phyloP scores from a whole-genome alignment of 2,329 filamentous ascomycete genomes.

The Xylaria sp. region DNA sequence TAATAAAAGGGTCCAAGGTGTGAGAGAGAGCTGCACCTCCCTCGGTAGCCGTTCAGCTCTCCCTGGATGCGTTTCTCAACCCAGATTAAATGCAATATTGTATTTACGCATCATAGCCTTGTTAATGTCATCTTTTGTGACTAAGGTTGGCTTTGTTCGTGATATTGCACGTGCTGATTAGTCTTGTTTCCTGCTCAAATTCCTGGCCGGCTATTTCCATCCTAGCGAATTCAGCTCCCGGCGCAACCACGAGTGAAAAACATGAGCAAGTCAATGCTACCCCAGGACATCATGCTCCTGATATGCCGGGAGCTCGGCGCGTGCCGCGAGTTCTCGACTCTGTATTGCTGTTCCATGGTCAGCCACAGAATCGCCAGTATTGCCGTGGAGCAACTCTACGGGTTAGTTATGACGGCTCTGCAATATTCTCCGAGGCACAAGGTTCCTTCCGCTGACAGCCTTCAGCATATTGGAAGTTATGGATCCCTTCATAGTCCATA shows the following conservation, averaged over 20 bases:
- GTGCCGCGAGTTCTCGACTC: constrained; percentile 66
- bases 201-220: neutral
- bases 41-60: no score
- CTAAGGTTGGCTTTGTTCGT: neutral
- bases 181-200: neutral
- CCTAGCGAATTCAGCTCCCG: neutral
- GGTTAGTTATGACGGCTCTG: constrained; percentile 55
- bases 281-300: constrained; percentile 69
- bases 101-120: neutral
- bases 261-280: constrained; percentile 52
- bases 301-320: constrained; percentile 69
- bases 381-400: constrained; percentile 71
- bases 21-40: no score
- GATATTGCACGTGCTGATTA: neutral
- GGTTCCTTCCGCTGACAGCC: constrained; percentile 37
- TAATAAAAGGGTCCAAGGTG: no score
- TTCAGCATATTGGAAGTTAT: constrained; percentile 59
- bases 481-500: constrained; percentile 52
- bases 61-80: no score
- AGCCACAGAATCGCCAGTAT: constrained; percentile 67
- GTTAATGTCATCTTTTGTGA: neutral
- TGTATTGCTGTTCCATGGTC: constrained; percentile 68
- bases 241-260: neutral
- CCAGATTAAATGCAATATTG: no score
- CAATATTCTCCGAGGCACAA: neutral